Evolutionary conservation across 768 basidiomycete species (phyloP), one percentile per base, ranked within the genome.

Genomic region (Leccinum variicolor): DNA sequence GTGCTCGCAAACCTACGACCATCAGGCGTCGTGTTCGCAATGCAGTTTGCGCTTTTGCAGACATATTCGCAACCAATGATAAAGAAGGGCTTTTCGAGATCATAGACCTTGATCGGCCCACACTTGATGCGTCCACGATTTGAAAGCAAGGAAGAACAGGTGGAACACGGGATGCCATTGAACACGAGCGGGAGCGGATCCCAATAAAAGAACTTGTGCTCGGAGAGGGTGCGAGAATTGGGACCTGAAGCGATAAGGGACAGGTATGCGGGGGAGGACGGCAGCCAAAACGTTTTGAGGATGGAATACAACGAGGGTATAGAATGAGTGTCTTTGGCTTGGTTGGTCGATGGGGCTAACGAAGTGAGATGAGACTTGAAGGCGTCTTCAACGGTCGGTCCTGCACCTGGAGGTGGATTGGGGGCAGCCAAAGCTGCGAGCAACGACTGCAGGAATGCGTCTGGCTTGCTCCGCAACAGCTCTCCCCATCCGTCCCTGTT

Each of bases 201-300:
- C 90, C 90, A 92, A 63, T 89, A 92, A n/a, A 92, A 74, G 72
- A 92, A 92, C 4, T 82, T 83, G 61, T 91, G 86, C 54, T 89
- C 84, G 6, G 86, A 85, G 2, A 86, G 84, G 0, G 83, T 87
- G 39, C 88, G 84, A 11, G 85, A 77, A 10, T 84, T 83, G 1
- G 87, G 80, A n/a, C 71, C 70, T 2, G 88, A 89, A 25, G 87
- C 87, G 10, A 89, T 90, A 39, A 90, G 77, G 0, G 85, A 83
- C 62, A 90, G 89, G 65, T 90, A 92, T 0, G 84, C 78, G 0
- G 90, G 89, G 0, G 89, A 90, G 0, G 84, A 84, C 0, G 90
- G 90, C 14, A 92, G 77, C 90, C 90, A 92, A 62, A 92, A 92
- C 0, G 90, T 90, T 69, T 89, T 90, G 43, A 92, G 76, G 58